Conservation (phyloP, 2,329 filamentous ascomycete genomes). For the Macrophomina pseudophaseolina region DNA sequence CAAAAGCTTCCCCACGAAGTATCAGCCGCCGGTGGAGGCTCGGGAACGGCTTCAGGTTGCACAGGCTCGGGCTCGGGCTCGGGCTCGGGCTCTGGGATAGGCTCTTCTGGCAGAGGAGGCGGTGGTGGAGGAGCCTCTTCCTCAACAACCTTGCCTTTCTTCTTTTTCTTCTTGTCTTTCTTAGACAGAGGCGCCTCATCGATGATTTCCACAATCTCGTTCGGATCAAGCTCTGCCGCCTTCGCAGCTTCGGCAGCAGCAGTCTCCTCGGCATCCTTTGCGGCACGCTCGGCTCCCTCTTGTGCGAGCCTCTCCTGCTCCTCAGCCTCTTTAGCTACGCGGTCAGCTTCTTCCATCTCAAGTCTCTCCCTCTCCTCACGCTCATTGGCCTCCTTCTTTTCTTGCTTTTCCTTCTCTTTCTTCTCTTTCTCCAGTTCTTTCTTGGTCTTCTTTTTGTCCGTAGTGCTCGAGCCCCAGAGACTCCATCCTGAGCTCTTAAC, state of each 20-base stretch:
- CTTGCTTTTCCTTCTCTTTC: slow-evolving; percentile 33
- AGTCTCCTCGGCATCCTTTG: slow-evolving; percentile 22
- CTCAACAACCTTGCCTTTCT: slow-evolving; percentile 51
- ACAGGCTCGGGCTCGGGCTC: slow-evolving; percentile 37
- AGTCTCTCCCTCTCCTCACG: slow-evolving; percentile 34
- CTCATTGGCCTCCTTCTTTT: slow-evolving; percentile 32
- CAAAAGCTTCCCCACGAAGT: slow-evolving; percentile 47
- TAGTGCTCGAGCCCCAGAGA: slow-evolving; percentile 32
- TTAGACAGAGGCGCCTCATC: slow-evolving; percentile 30
- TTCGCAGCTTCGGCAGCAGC: slow-evolving; percentile 4
- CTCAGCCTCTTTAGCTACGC: slow-evolving; percentile 33
- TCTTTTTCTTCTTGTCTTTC: slow-evolving; percentile 54
- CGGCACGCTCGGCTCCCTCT: slow-evolving; percentile 29
- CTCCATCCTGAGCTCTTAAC: slow-evolving; percentile 22
- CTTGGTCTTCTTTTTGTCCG: slow-evolving; percentile 31
- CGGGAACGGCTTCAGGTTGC: slow-evolving; percentile 28
- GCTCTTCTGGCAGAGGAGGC: slow-evolving; percentile 27
- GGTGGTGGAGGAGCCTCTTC: slow-evolving; percentile 34
- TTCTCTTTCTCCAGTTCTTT: slow-evolving; percentile 32
- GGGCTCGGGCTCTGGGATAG: slow-evolving; percentile 30
- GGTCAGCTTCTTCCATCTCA: slow-evolving; percentile 32
- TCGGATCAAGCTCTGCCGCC: slow-evolving; percentile 29
- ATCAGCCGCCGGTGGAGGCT: slow-evolving; percentile 31
- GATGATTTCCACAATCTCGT: slow-evolving; percentile 23
- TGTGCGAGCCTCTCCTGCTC: slow-evolving; percentile 34